Evolutionary conservation across 768 basidiomycete genomes (phyloP).

Genomic region (Chalciporus piperatus): DNA sequence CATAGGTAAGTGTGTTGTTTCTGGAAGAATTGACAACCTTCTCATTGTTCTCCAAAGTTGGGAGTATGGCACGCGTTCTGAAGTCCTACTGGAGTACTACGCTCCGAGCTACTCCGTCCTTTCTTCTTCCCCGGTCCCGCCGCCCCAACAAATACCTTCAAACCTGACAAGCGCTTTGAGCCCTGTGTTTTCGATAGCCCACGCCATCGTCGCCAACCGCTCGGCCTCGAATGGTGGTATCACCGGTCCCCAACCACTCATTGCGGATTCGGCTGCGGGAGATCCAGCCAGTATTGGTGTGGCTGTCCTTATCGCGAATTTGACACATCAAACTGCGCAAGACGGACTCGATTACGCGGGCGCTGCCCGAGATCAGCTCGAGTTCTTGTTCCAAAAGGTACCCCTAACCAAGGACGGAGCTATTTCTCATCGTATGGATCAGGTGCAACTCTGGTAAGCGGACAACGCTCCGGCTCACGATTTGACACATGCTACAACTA

Average conservation of each 20-base stretch:
- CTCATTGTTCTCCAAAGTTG: constrained; percentile 34
- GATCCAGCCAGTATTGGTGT: constrained; percentile 83
- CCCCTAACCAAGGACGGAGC: constrained; percentile 74
- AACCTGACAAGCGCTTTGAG: constrained; percentile 35
- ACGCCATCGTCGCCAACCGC: constrained; percentile 47
- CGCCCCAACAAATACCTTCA: constrained; percentile 23
- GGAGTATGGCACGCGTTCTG: constrained; percentile 51
- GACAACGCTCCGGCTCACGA: not conserved
- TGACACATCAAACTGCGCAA: constrained; percentile 37
- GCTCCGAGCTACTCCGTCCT: constrained; percentile 46
- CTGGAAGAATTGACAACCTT: not conserved
- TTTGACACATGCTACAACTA: not conserved
- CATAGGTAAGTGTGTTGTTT: constrained; percentile 34
- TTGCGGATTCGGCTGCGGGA: constrained; percentile 58
- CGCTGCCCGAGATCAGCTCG: constrained; percentile 65
- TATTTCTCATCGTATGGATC: constrained; percentile 67
- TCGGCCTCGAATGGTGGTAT: constrained; percentile 39
- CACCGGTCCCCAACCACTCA: constrained; percentile 55
- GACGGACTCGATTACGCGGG: constrained; percentile 54
- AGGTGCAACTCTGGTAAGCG: constrained; percentile 70
- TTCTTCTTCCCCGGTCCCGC: constrained; percentile 26
- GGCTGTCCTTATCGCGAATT: constrained; percentile 61
- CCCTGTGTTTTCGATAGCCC: constrained; percentile 58
- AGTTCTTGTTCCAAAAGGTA: constrained; percentile 54
- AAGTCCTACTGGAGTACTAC: constrained; percentile 51